A percentile compares a stretch with the other conserved stretches of the same genome.
These are phyloP conservation scores for Podospora sp. DNA, from an alignment of 495 filamentous ascomycete genomes.

Conservation along the genomic window DNA sequence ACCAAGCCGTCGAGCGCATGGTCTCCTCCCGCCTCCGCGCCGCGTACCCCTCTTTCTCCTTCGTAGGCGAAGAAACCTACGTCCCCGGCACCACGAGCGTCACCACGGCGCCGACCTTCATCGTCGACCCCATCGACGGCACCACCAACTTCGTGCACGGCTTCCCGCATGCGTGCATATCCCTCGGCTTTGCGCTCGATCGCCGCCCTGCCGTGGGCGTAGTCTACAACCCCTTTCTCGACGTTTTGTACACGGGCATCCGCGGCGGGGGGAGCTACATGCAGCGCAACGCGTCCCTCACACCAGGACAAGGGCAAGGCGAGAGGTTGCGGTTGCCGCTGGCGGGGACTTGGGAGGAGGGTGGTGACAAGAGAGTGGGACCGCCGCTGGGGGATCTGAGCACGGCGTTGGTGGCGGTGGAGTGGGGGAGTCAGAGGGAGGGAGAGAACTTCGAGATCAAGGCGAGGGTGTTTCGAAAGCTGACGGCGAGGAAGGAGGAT, in stretches of 20 bases:
- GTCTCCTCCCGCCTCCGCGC: slow-evolving; percentile 63
- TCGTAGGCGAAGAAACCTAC: slow-evolving; percentile 88
- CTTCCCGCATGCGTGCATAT: slow-evolving; percentile 80
- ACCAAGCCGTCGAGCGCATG: slow-evolving; percentile 78
- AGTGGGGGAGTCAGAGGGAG: slow-evolving; percentile 76
- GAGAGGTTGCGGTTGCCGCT: slow-evolving; percentile 51
- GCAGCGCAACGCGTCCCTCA: slow-evolving; percentile 39
- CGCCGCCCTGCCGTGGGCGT: slow-evolving; percentile 71
- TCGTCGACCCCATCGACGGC: slow-evolving; percentile 89
- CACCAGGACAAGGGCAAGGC: slow-evolving; percentile 28
- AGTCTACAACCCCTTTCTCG: slow-evolving; percentile 79
- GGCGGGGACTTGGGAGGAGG: slow-evolving; percentile 50
- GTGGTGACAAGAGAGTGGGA: background rate
- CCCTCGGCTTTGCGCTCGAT: slow-evolving; percentile 71
- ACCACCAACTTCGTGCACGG: slow-evolving; percentile 87
- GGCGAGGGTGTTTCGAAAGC: slow-evolving; percentile 64
- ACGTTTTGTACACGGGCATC: slow-evolving; percentile 70
- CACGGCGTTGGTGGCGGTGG: slow-evolving; percentile 67
- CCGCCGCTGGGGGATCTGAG: slow-evolving; percentile 59
- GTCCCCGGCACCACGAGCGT: slow-evolving; percentile 61
- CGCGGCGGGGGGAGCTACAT: slow-evolving; percentile 69
- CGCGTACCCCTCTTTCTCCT: slow-evolving; percentile 69
- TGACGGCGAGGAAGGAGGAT: slow-evolving; percentile 61
- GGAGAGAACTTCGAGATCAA: slow-evolving; percentile 80
- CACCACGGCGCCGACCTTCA: slow-evolving; percentile 75